Conservation (phyloP, 2,329 filamentous ascomycete species). For the Paraphaeosphaeria sporulosa region DNA sequence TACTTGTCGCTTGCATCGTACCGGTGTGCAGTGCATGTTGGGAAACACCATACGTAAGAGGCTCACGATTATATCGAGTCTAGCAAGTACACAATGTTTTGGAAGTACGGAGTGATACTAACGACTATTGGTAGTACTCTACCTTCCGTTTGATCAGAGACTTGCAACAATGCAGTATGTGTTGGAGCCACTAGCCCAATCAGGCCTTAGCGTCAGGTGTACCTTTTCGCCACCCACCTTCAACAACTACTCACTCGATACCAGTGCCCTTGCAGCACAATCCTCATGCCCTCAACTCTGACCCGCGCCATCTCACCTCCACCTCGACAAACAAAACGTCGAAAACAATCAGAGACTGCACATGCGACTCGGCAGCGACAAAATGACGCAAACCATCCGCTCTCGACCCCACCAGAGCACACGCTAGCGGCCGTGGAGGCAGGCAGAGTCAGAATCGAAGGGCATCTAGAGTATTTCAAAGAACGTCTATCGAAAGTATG, state of each 20-base stretch:
- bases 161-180: too few species aligned
- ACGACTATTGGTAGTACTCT: too few species aligned
- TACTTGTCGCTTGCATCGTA: background rate
- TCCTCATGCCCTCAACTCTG: conserved; percentile 10
- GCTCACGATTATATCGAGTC: too few species aligned
- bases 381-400: background rate
- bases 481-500: conserved; percentile 48
- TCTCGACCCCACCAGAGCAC: conserved; percentile 9
- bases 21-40: too few species aligned
- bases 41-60: too few species aligned
- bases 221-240: background rate
- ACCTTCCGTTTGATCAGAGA: too few species aligned
- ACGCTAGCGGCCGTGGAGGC: conserved; percentile 60
- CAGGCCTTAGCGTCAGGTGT: background rate
- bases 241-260: too few species aligned
- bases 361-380: background rate
- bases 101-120: too few species aligned
- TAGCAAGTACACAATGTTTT: too few species aligned
- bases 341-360: conserved; percentile 15
- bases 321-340: conserved; percentile 26
- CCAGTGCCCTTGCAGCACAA: background rate
- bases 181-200: background rate
- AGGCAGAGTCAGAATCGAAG: conserved; percentile 55
- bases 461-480: conserved; percentile 60
- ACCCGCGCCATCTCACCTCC: conserved; percentile 21